Conservation (phyloP, 495 filamentous ascomycete genomes). For the Penicillium angulare region DNA sequence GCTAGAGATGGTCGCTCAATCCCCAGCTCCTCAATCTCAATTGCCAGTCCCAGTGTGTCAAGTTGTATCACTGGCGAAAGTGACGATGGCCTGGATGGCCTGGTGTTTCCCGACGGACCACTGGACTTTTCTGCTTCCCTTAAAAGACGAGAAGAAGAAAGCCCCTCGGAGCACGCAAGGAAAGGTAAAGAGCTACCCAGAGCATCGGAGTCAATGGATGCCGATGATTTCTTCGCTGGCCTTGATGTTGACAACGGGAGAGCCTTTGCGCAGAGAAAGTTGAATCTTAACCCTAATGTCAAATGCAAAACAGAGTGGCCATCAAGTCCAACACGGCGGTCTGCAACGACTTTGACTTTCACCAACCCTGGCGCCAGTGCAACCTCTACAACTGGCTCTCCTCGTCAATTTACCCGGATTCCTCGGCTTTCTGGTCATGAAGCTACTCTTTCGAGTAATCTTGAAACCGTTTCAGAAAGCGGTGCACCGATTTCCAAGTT, state of each 20-base stretch:
- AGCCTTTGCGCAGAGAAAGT: slow-evolving; percentile 73
- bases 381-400: slow-evolving; percentile 60
- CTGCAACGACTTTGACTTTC: slow-evolving; percentile 85
- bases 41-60: slow-evolving; percentile 85
- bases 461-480: slow-evolving; percentile 92
- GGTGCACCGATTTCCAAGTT: slow-evolving; percentile 66
- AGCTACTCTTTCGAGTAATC: slow-evolving; percentile 63
- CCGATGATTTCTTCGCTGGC: slow-evolving; percentile 83
- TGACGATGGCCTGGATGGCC: slow-evolving; percentile 81
- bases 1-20: slow-evolving; percentile 70
- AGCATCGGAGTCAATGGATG: slow-evolving; percentile 33
- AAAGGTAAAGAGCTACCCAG: slow-evolving; percentile 27
- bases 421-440: slow-evolving; percentile 63
- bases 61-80: slow-evolving; percentile 91
- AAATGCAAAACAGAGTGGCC: slow-evolving; percentile 72
- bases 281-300: slow-evolving; percentile 89
- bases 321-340: slow-evolving; percentile 66
- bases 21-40: slow-evolving; percentile 81
- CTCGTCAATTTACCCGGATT: slow-evolving; percentile 49
- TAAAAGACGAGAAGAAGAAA: slow-evolving; percentile 61
- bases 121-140: slow-evolving; percentile 76
- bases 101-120: slow-evolving; percentile 79
- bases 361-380: slow-evolving; percentile 35
- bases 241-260: slow-evolving; percentile 85
- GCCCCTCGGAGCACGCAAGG: slow-evolving; percentile 36